A percentile compares a stretch with the other conserved stretches of the same genome.
Evolutionary conservation across 2,329 filamentous ascomycete species (phyloP).

Genomic region (Diaporthe citri): DNA sequence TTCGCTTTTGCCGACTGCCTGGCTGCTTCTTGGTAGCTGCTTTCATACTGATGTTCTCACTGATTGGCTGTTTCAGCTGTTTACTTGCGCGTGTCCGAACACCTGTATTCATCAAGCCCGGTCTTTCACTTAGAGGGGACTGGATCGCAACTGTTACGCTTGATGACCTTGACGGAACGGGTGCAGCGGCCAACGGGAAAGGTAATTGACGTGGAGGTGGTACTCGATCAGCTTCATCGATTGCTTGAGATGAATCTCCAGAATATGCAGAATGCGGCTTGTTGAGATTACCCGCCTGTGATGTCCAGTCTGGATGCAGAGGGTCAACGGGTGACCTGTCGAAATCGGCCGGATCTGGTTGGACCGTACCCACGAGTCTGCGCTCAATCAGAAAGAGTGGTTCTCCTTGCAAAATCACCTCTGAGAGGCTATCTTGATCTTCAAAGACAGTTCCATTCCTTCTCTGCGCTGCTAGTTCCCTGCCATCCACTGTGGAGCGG

Average conservation of each 20-base stretch:
- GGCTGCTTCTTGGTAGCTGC: not conserved
- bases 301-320: not conserved
- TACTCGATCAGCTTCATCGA: not conserved
- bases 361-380: not conserved
- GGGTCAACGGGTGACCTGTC: not conserved
- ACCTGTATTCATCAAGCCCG: not conserved
- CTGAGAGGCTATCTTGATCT: not conserved
- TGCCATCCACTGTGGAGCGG: not conserved
- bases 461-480: not conserved
- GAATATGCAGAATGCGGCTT: not conserved
- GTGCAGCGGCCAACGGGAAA: not conserved
- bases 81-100: not conserved
- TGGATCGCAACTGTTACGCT: not conserved
- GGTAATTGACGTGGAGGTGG: slow-evolving; percentile 16
- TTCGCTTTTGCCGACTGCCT: not conserved
- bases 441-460: not conserved
- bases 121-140: not conserved
- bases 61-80: not conserved
- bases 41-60: not conserved
- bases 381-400: not conserved
- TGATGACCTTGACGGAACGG: not conserved
- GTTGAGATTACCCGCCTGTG: not conserved
- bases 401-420: not conserved
- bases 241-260: not conserved
- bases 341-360: not conserved